phyloP scores from a whole-genome alignment of 192 early-diverging fungal genomes.

The Backusella macrospora region DNA sequence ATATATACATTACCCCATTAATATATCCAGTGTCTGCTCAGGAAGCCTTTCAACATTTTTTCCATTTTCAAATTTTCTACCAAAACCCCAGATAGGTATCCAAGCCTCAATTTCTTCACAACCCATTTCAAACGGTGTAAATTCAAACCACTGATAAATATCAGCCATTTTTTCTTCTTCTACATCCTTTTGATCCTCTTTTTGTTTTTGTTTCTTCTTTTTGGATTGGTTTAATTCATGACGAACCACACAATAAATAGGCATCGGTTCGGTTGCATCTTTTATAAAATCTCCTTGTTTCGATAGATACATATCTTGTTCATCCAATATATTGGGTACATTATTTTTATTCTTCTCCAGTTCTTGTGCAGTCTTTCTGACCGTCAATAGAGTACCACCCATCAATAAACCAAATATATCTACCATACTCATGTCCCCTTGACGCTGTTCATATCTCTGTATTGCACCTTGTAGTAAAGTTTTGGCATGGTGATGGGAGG shows the following conservation, averaged over 20 bases:
- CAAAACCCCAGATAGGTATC: conserved; percentile 81
- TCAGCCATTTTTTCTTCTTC: not conserved
- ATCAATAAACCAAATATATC: conserved; percentile 64
- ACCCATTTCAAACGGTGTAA: conserved; percentile 80
- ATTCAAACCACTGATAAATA: conserved; percentile 82
- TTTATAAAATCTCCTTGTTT: conserved; percentile 56
- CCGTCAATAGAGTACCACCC: conserved; percentile 46
- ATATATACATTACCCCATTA: conserved; percentile 56
- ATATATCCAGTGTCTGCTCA: conserved; percentile 67
- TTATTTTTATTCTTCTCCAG: conserved; percentile 38
- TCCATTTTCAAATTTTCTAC: conserved; percentile 68
- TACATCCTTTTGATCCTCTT: conserved; percentile 42
- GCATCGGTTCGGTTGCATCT: conserved; percentile 67
- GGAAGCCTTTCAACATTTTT: conserved; percentile 61
- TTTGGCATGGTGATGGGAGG: conserved; percentile 26
- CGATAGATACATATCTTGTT: conserved; percentile 54
- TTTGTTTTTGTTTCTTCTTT: conserved; percentile 1
- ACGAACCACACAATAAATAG: conserved; percentile 76
- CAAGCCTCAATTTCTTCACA: conserved; percentile 74
- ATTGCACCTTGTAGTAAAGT: conserved; percentile 29
- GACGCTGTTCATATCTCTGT: conserved; percentile 35
- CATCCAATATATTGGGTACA: not conserved
- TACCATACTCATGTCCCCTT: conserved; percentile 46
- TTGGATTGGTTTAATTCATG: conserved; percentile 51
- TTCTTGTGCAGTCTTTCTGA: conserved; percentile 29